Conservation (phyloP, 805 yeast species). For the Candida koratica region DNA sequence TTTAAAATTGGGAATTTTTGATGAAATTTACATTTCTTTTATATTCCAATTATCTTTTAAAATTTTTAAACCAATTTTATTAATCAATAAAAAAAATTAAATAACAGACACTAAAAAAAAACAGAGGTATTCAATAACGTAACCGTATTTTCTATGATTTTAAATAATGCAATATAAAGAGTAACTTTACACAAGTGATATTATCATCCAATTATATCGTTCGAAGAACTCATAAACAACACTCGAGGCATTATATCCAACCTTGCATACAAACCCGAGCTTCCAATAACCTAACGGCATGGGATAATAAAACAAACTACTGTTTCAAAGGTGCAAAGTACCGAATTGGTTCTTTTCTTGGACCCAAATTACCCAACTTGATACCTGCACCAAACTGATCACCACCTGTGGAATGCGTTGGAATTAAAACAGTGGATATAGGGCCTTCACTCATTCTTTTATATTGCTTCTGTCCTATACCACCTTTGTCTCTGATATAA, state of each 20-base stretch:
- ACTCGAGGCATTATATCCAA: neutral
- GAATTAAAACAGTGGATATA: slow-evolving; percentile 31
- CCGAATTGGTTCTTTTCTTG: slow-evolving; percentile 41
- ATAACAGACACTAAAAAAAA: too few species aligned
- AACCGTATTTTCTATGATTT: slow-evolving; percentile 10
- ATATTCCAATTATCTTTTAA: too few species aligned
- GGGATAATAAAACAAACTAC: too few species aligned
- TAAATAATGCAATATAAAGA: slow-evolving; percentile 11
- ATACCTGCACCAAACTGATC: slow-evolving; percentile 43
- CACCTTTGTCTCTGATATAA: slow-evolving; percentile 43
- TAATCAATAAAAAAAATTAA: too few species aligned
- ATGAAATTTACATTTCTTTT: too few species aligned
- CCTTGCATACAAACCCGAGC: neutral
- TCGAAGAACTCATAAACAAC: neutral
- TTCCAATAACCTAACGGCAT: too few species aligned
- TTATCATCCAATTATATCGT: slow-evolving; percentile 5
- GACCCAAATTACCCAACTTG: slow-evolving; percentile 40
- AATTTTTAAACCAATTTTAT: too few species aligned
- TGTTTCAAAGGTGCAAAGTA: slow-evolving; percentile 35
- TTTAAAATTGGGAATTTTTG: too few species aligned
- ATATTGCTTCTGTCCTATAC: slow-evolving; percentile 41
- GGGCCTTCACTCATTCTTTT: slow-evolving; percentile 29
- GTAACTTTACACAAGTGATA: slow-evolving; percentile 6
- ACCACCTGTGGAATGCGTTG: slow-evolving; percentile 39
- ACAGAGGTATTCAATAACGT: slow-evolving; percentile 1